Evolutionary conservation across 2,329 filamentous ascomycete genomes (phyloP).

Genomic region (Xylaria sp.): DNA sequence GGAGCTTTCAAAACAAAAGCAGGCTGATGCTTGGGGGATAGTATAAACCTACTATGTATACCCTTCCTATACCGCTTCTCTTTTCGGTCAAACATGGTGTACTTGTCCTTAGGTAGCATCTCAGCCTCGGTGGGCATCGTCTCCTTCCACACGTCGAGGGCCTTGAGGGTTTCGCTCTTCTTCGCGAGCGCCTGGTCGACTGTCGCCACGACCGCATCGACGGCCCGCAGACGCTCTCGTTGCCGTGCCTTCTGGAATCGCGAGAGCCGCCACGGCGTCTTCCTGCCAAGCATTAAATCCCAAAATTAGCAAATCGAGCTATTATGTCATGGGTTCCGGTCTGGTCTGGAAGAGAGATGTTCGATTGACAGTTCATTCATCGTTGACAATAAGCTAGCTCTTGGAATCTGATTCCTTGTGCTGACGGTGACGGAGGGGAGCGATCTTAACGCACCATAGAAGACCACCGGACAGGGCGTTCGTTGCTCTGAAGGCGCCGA

Average conservation of each 20-base stretch:
- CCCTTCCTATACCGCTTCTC: conserved; percentile 96
- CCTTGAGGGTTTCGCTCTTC: conserved; percentile 76
- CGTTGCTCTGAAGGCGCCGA: conserved; percentile 83
- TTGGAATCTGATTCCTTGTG: background rate
- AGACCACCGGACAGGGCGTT: conserved; percentile 81
- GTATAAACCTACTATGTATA: conserved; percentile 84
- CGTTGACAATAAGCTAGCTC: background rate
- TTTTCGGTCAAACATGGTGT: conserved; percentile 97
- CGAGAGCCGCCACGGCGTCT: conserved; percentile 96
- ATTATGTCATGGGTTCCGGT: background rate
- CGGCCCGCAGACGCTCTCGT: conserved; percentile 80
- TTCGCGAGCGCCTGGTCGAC: conserved; percentile 81
- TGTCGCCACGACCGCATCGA: conserved; percentile 87
- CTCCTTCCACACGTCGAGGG: conserved; percentile 88
- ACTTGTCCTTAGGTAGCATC: conserved; percentile 97
- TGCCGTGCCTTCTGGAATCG: conserved; percentile 90
- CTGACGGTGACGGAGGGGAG: background rate
- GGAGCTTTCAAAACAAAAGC: background rate
- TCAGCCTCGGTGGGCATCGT: conserved; percentile 97
- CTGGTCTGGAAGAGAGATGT: background rate
- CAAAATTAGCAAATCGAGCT: conserved; percentile 24
- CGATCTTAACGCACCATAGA: conserved; percentile 70
- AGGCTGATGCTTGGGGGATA: background rate
- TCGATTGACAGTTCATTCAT: background rate
- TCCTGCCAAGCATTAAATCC: conserved; percentile 63